Percentiles rank a stretch among this genome's conserved stretches.
phyloP scores from a whole-genome alignment of 2,329 filamentous ascomycete species.

The Cladosporium velox region DNA sequence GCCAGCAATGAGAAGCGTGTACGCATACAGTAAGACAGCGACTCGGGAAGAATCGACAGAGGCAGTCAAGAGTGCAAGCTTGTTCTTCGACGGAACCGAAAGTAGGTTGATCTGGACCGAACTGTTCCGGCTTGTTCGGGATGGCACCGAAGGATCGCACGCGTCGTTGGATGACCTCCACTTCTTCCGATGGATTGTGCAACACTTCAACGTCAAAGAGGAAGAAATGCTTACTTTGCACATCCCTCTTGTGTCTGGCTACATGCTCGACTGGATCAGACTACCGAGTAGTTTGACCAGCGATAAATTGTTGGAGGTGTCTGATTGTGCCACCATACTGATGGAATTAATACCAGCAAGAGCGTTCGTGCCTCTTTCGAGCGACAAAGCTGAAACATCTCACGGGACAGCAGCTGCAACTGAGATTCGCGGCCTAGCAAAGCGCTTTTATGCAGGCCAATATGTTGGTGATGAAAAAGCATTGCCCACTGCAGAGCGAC shows the following conservation, averaged over 20 bases:
- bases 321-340: slow-evolving; percentile 19
- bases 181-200: slow-evolving; percentile 66
- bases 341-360: slow-evolving; percentile 18
- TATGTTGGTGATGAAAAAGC: background rate
- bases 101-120: slow-evolving; percentile 79
- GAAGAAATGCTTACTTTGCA: slow-evolving; percentile 93
- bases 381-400: background rate
- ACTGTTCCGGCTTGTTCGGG: slow-evolving; percentile 28
- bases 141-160: slow-evolving; percentile 11
- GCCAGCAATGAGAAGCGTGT: slow-evolving; percentile 78
- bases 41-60: slow-evolving; percentile 75
- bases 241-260: slow-evolving; percentile 56
- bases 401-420: too few relatives aligned
- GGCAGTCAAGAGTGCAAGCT: slow-evolving; percentile 86
- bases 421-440: background rate
- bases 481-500: background rate
- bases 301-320: background rate
- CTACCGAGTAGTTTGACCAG: background rate
- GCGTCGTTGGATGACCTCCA: slow-evolving; percentile 41
- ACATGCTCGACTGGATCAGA: slow-evolving; percentile 22
- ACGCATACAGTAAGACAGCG: slow-evolving; percentile 68
- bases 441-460: slow-evolving; percentile 4
- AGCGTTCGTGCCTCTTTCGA: slow-evolving; percentile 1
- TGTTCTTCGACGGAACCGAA: slow-evolving; percentile 97
- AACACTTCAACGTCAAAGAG: slow-evolving; percentile 89